Base-by-base conservation (phyloP, 2,329 filamentous ascomycete species). In the Cladosporium austrohemisphaericum region DNA sequence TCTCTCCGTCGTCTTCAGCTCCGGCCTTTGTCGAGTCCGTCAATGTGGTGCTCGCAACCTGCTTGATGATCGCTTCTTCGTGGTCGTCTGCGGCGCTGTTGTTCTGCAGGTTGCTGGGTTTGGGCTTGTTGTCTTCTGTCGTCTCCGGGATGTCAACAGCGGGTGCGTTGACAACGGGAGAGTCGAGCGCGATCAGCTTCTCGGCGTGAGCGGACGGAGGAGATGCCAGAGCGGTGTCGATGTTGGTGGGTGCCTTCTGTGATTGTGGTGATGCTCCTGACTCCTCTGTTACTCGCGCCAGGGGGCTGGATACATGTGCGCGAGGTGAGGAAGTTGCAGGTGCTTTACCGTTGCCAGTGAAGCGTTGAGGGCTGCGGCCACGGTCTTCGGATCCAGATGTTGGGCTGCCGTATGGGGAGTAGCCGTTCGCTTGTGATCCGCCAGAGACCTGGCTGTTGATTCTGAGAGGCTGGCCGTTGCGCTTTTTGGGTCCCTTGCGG, bases 281-380 rank as follows among this genome's bases (percentile, higher is more conserved):
- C 49, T 92, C 88, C 68, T 92, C 88, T 1, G 84, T 80, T 11
- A 92, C 87, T 55, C 84, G 77, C 41, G 85, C 84, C 50, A 92
- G 72, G 13, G 86, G 86, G 57, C 84, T 88, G 11, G 83, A 77
- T 60, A 89, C 84, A 57, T 81, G 79, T 53, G 78, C 81, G 10
- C 79, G 77, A 1, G 84, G 79, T 51, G 81, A 86, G 16, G 85
- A 83, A 57, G 82, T 86, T 74, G 73, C 54, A 78, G 74, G 69
- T 20, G 83, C 83, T 44, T 81, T 81, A 51, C 76, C 79, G 57
- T 75, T 83, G 20, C 32, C 9, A 5, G 59, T 53, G 28, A 86
- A 78, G 36, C 86, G 78, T 60, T 89, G 84, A 64, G 87, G 78
- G 29, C 84, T 85, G 40, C 87, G 77, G 49, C 87, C 87, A 28